Base-by-base conservation (phyloP, 73 alveolate genomes). In the Symbiodinium natans region DNA sequence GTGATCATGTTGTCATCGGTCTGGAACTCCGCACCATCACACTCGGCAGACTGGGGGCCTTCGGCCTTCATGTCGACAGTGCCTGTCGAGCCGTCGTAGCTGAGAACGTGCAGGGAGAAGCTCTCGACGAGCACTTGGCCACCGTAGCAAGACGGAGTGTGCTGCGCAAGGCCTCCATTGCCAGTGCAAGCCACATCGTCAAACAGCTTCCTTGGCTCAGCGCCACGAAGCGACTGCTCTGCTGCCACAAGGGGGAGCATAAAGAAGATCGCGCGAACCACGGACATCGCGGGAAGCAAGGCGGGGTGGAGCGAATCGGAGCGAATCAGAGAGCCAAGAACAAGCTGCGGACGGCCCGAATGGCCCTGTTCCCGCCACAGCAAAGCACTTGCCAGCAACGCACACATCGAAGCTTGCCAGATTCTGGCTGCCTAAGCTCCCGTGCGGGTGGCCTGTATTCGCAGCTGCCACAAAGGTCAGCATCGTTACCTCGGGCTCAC, bases 381-480 rank as follows among this genome's bases (percentile, higher is more conserved):
- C n/a, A 36, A 82, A 36, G 38, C 56, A 43, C n/a, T 11, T 43
- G 56, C 59, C 9, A 0, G 17, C 40, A 71, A 25, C 39, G 34
- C 83, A 71, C 33, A 11, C 41, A 71, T 34, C 75, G 17, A 29
- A 29, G 17, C 75, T 2, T 0, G 31, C 27, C 27, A 56, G 75
- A 21, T 34, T 48, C n/a, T 17, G 33, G 33, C 15, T 33, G n/a
- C 71, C 59, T 27, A n/a, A 9, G 31, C 25, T 23, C 40, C 27
- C 74, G 43, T 74, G 23, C 43, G 3, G 43, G 23, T 9, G 52
- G 56, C 95, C 95, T 87, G 63, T 82, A 40, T 87, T 87, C 21
- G 95, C 95, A 36, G 95, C 95, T 36, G 95, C 84, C 34, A 87
- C 95, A 39, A 87, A 87, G 31, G 95, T 87, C 42, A 87, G 42